These are phyloP conservation scores for Trichoderma endophyticum DNA, from an alignment of 2,329 filamentous ascomycete species.

Conservation along the genomic window DNA sequence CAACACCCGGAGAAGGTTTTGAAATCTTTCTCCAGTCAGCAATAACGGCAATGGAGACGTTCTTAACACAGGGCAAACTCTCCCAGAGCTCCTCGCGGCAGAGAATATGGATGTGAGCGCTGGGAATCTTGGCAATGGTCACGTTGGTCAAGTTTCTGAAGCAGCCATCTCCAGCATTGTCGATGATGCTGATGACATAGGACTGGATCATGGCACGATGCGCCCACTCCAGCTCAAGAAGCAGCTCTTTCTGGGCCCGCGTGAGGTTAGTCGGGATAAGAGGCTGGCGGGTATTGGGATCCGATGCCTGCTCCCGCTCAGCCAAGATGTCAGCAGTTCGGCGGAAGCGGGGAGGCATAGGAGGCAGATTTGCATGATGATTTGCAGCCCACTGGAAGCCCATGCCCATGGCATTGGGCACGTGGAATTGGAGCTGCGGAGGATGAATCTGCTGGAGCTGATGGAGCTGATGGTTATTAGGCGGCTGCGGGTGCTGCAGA, in stretches of 20 bases:
- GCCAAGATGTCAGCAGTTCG: constrained; percentile 23
- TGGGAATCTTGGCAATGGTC: constrained; percentile 63
- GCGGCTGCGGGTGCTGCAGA: not conserved
- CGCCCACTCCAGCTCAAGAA: constrained; percentile 66
- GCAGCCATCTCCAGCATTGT: constrained; percentile 47
- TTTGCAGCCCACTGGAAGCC: not conserved
- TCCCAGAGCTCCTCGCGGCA: constrained; percentile 60
- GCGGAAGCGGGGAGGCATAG: not conserved
- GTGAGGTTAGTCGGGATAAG: constrained; percentile 57
- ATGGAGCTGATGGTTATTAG: not conserved
- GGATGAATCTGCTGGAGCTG: not conserved
- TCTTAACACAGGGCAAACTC: constrained; percentile 50
- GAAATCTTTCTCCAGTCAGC: constrained; percentile 63
- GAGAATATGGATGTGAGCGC: constrained; percentile 55
- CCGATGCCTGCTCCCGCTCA: constrained; percentile 17
- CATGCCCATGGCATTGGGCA: not conserved
- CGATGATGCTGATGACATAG: constrained; percentile 62
- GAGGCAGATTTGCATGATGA: not conserved
- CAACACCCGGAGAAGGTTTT: constrained; percentile 49
- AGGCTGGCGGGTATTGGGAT: constrained; percentile 21
- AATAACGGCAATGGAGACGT: constrained; percentile 58
- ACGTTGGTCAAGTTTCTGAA: constrained; percentile 57
- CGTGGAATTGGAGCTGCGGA: not conserved
- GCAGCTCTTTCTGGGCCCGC: constrained; percentile 63
- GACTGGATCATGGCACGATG: constrained; percentile 66